These are phyloP conservation scores for Skeletonema marinoi DNA, from an alignment of 108 stramenopile genomes.

Conservation along the genomic window DNA sequence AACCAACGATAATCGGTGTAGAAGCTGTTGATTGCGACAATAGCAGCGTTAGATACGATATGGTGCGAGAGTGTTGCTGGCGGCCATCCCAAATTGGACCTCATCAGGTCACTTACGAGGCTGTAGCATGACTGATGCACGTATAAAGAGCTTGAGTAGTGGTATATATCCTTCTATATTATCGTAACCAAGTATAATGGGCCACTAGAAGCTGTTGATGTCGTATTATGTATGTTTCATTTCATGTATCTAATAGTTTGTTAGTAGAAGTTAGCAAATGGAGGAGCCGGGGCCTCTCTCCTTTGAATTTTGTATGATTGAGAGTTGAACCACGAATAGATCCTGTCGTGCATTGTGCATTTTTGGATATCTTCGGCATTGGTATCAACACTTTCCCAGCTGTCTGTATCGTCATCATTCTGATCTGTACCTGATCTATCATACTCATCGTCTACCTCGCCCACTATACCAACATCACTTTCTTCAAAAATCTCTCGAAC, in stretches of 20 bases:
- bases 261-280: slow-evolving; percentile 17
- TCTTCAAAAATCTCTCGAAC: slow-evolving; percentile 35
- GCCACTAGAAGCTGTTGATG: no score
- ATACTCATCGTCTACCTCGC: slow-evolving; percentile 9
- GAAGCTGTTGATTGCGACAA: no score
- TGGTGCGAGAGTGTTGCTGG: neutral
- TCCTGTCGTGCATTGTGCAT: slow-evolving; percentile 10
- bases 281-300: slow-evolving; percentile 1
- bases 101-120: no score
- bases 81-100: no score
- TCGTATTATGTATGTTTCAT: no score
- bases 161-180: no score
- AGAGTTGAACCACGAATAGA: slow-evolving; percentile 30
- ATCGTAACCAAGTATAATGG: no score
- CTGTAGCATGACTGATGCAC: no score
- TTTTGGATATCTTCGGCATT: slow-evolving; percentile 29
- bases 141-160: no score
- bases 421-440: slow-evolving; percentile 5
- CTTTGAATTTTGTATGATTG: slow-evolving; percentile 36
- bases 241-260: no score
- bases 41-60: no score
- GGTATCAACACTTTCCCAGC: slow-evolving; percentile 63
- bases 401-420: slow-evolving; percentile 35
- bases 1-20: no score
- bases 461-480: neutral